Percentiles rank a stretch among this genome's conserved stretches.
Evolutionary conservation across 345 rosid genomes (phyloP).

Genomic region (Cochlearia excelsa): DNA sequence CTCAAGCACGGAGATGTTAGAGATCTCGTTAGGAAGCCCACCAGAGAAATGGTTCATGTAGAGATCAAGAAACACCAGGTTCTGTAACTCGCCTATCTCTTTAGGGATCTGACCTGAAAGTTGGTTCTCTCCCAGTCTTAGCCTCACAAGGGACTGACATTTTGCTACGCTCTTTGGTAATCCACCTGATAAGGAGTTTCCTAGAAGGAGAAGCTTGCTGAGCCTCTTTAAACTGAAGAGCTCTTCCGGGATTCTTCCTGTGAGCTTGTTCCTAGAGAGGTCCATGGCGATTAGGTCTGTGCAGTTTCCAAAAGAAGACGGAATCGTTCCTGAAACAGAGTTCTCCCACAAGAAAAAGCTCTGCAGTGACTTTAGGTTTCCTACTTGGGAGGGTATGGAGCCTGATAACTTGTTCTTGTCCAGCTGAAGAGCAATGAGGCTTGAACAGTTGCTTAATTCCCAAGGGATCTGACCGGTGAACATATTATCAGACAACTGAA

Average conservation of each 20-base stretch:
- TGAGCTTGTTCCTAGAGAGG: conserved; percentile 84
- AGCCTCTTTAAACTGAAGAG: conserved; percentile 74
- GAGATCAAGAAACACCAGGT: conserved; percentile 87
- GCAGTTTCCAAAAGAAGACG: conserved; percentile 83
- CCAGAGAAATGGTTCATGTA: conserved; percentile 90
- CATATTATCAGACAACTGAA: conserved; percentile 85
- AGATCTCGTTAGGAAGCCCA: conserved; percentile 62
- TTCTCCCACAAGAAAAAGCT: conserved; percentile 95
- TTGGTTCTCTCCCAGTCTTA: conserved; percentile 91
- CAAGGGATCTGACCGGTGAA: conserved; percentile 68
- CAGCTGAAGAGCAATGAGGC: conserved; percentile 83
- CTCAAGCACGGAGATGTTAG: conserved; percentile 81
- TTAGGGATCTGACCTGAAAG: conserved; percentile 81
- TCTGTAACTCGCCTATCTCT: conserved; percentile 84
- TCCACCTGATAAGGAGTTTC: conserved; percentile 78
- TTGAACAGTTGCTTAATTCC: conserved; percentile 81
- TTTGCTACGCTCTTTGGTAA: conserved; percentile 58
- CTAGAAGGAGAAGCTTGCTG: conserved; percentile 90
- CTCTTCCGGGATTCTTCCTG: conserved; percentile 82
- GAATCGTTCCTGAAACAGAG: conserved; percentile 74
- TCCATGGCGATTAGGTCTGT: conserved; percentile 70
- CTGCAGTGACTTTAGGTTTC: conserved; percentile 68
- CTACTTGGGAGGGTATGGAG: conserved; percentile 68
- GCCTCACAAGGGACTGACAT: conserved; percentile 78
- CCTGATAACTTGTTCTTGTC: conserved; percentile 88